These are phyloP conservation scores for Candida koratica DNA, from an alignment of 805 yeast genomes.

Conservation along the genomic window DNA sequence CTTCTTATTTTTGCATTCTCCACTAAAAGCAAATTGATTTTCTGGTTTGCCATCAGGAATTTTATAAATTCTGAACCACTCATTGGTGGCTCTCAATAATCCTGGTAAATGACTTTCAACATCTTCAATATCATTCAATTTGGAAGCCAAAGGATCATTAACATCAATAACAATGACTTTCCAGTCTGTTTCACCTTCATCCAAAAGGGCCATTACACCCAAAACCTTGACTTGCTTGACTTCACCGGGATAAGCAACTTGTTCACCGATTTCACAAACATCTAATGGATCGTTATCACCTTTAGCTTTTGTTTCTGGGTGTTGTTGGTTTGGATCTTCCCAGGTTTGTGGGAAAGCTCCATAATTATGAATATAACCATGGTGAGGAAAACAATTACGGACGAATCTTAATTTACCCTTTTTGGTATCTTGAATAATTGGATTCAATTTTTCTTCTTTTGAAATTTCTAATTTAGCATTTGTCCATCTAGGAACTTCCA, in stretches of 20 bases:
- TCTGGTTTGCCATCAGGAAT: conserved; percentile 77
- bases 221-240: conserved; percentile 63
- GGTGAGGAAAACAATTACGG: conserved; percentile 97
- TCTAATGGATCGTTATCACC: conserved; percentile 98
- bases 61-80: conserved; percentile 83
- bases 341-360: conserved; percentile 97
- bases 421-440: conserved; percentile 95
- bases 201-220: conserved; percentile 75
- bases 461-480: conserved; percentile 95
- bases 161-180: conserved; percentile 70
- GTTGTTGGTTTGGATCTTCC: conserved; percentile 66
- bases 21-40: conserved; percentile 72
- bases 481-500: conserved; percentile 98
- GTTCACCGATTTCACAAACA: conserved; percentile 48
- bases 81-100: conserved; percentile 61
- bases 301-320: conserved; percentile 55
- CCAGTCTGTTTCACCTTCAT: conserved; percentile 98
- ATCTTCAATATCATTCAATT: conserved; percentile 61
- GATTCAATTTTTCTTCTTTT: conserved; percentile 80
- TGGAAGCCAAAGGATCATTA: conserved; percentile 59
- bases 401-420: conserved; percentile 95
- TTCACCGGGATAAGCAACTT: conserved; percentile 46
- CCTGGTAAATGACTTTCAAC: conserved; percentile 67
- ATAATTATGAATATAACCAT: conserved; percentile 97
- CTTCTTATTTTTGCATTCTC: conserved; percentile 54